Base-by-base conservation (phyloP, 495 filamentous ascomycete genomes). In the Glutinoglossum americanum region DNA sequence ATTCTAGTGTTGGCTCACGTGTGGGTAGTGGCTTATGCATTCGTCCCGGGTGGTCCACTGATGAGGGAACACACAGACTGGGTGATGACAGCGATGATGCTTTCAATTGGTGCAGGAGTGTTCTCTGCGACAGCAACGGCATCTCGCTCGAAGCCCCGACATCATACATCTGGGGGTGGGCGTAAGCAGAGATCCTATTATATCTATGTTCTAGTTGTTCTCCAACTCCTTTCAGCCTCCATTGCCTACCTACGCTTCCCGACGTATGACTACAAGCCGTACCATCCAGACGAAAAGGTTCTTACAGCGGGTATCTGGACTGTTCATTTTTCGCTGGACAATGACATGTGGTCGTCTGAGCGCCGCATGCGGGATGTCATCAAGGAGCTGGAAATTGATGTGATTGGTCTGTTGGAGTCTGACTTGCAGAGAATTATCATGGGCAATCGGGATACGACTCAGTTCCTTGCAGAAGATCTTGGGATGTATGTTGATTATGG, bases 401-500 rank as follows among this genome's bases (percentile, higher is more conserved):
- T 99, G 47, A 78, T 99, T 58, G 93, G 93, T 44, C 78, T 99
- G 47, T 75, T 99, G 35, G 93, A 99, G 66, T 84, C 83, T 0
- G 93, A 99, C 68, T 77, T 89, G 54, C 93, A 99, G 70, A 84
- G 92, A 60, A 92, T 99, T 70, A 97, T 99, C 73, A 99, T 99
- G 93, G 93, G 93, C 56, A 99, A 96, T 71, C 85, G 90, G 63
- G 93, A 99, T 68, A 83, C 86, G 53, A 95, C 93, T 15, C 92
- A 97, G 68, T 89, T 86, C 69, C 77, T 99, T 35, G 89, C 93
- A 27, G 92, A 96, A 64, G 89, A 97, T 53, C 73, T 99, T 28
- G 93, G 89, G 55, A 97, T 97, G 89, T 99, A 96, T 66, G 87
- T 88, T 23, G 93, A 99, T 69, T 96, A 89, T 64, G 93, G 93